Evolutionary conservation across 2,329 filamentous ascomycete species (phyloP), one percentile per base, ranked within the genome.

Genomic region (Plectosphaerella plurivora): DNA sequence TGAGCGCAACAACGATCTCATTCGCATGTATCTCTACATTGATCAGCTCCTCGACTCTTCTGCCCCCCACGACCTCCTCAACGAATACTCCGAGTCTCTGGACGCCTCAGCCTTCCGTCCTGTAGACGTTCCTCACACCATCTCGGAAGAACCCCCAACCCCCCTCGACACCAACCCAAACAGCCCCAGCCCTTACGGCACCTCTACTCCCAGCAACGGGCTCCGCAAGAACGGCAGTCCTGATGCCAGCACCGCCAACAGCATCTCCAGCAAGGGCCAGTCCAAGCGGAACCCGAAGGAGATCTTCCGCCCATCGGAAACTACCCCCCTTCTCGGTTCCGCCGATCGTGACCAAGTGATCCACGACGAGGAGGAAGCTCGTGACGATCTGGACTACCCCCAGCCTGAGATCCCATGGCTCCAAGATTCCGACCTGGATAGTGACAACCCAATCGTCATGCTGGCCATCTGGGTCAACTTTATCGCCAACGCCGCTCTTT

Each of bases 1-100:
- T 65, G 87, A 95, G 74, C 84, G 89, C 44, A 93, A 86, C 65
- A 97, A 97, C 71, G 85, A 86, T 60, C 77, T 97, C 44, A 84
- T 97, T 54, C 89, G 94, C 67, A 88, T 96, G 66, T 97, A 97
- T 67, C 78, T 95, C 57, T 97, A 95, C 67, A 96, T 97, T 61
- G 93, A 97, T 70, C 83, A 87, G 50, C 76, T 97, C 52, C 79
- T 97, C 55, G 91, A 96, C 70, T 96, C 91, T 9, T 92, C 90
- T 28, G 82, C 96, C n/a, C 92, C 92, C 2, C 92, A 96, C 64
- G 87, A 93, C 61, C 76, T 97, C 45, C 84, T 97, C 53, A 92
- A 95, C 64, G 92, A 97, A 69, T 97, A 96, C 68, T 86, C 70
- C 36, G 67, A 86, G 57, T 75, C 87, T 57, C 74, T 84, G 48